Base-by-base conservation (phyloP, 2,329 filamentous ascomycete species). In the Aspergillus quadrilineatus region DNA sequence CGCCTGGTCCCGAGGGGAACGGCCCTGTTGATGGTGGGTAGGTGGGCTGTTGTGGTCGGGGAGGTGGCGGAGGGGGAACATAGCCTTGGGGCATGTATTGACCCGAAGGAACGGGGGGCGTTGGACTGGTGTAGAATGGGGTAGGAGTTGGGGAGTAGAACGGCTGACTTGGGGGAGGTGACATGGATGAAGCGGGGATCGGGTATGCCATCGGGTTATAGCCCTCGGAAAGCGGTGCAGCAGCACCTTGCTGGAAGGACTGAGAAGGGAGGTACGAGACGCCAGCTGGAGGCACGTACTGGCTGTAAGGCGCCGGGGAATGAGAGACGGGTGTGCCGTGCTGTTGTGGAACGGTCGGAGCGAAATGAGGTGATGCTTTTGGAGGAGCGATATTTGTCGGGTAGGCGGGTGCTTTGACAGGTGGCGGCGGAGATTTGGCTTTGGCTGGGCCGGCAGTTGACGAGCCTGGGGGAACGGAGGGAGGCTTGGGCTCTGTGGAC, bases 401-500 rank as follows among this genome's bases (percentile, higher is more conserved):
- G 60, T 70, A 69, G n/a, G 65, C 61, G 14, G 69, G 65, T 8
- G 67, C 64, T 52, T 71, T 72, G 17, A 71, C 65, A 5, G 69
- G 62, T 8, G 69, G 70, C 4, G 71, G 71, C 32, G 69, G 70
- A 10, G 73, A 73, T 57, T 73, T 74, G 39, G 80, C 73, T 46
- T 77, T 75, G 55, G 70, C 74, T 2, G 80, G 71, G 55, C 77
- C 75, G 12, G 73, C 69, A 17, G 71, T 75, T 46, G 82, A 79
- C n/a, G 69, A 66, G 2, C 75, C 69, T 36, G 71, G 66, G 14
- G 69, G 64, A 12, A 65, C 63, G 14, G 71, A 66, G 4, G 69
- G 55, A 17, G 63, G 59, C 41, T 69, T 73, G 6, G 75, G 76
- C 54, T 93, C 90, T 76, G 97, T 88, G 1, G 92, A 92, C 86